Percentiles rank a stretch among this genome's conserved stretches.
phyloP scores from a whole-genome alignment of 2,329 filamentous ascomycete genomes.

The Fusarium bactridioides region DNA sequence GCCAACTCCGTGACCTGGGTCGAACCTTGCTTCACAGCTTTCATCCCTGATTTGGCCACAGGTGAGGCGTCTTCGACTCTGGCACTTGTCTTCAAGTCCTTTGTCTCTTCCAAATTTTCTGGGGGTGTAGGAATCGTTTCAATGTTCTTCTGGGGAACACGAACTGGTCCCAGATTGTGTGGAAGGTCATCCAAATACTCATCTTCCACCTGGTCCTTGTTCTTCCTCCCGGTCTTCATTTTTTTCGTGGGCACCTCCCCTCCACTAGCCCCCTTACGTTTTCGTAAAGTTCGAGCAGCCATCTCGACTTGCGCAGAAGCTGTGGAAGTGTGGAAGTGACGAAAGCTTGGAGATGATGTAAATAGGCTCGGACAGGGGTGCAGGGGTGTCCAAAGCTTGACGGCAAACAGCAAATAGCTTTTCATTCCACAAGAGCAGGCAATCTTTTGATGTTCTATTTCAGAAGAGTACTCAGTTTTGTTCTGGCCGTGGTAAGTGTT shows the following conservation, averaged over 20 bases:
- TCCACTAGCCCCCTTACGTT: conserved; percentile 1
- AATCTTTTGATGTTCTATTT: no score
- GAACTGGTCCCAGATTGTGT: conserved; percentile 30
- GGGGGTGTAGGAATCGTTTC: neutral
- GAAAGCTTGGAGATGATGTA: neutral
- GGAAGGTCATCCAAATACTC: conserved; percentile 21
- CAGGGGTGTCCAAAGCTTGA: neutral
- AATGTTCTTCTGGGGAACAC: neutral
- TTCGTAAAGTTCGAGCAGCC: conserved; percentile 24
- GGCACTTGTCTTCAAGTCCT: neutral
- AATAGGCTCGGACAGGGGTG: neutral
- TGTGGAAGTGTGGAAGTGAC: neutral
- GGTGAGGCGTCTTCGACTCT: conserved; percentile 2
- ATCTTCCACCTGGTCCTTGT: neutral
- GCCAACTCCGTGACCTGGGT: neutral
- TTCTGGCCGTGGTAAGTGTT: neutral
- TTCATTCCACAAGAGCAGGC: conserved; percentile 1
- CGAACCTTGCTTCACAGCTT: neutral
- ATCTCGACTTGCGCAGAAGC: conserved; percentile 2
- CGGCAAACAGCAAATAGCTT: neutral
- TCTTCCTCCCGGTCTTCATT: conserved; percentile 2
- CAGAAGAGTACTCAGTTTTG: neutral
- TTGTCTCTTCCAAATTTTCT: neutral
- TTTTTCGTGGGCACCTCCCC: conserved; percentile 1
- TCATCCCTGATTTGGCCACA: neutral